phyloP scores from a whole-genome alignment of 2,329 filamentous ascomycete genomes.

The Pseudogymnoascus sp. region DNA sequence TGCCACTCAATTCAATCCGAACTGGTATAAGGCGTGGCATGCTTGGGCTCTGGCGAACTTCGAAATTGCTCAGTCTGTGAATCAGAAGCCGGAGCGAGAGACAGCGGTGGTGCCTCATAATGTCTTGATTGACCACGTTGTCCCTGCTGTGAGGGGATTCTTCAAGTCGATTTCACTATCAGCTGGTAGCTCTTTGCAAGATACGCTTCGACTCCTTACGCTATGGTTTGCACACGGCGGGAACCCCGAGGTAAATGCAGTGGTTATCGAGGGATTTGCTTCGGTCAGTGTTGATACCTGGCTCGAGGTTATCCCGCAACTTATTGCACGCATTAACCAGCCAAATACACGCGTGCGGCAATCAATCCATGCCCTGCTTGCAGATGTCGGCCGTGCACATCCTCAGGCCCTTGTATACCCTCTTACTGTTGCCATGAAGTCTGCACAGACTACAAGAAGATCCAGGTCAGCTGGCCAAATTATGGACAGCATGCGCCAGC shows the following conservation, averaged over 20 bases:
- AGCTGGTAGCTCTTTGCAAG: slow-evolving; percentile 85
- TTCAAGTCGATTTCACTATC: slow-evolving; percentile 95
- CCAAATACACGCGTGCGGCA: slow-evolving; percentile 82
- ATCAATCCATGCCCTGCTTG: slow-evolving; percentile 85
- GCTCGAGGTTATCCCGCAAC: slow-evolving; percentile 95
- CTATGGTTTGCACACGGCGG: slow-evolving; percentile 95
- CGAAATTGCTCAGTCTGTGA: slow-evolving; percentile 81
- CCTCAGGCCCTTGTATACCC: slow-evolving; percentile 96
- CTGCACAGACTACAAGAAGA: slow-evolving; percentile 69
- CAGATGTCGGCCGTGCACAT: slow-evolving; percentile 88
- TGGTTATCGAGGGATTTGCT: slow-evolving; percentile 83
- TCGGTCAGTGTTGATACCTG: slow-evolving; percentile 95
- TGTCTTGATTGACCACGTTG: slow-evolving; percentile 77
- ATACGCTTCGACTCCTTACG: slow-evolving; percentile 85
- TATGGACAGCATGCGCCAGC: slow-evolving; percentile 96
- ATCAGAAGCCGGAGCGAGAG: slow-evolving; percentile 29
- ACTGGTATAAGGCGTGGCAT: slow-evolving; percentile 99
- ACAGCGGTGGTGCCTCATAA: slow-evolving; percentile 48
- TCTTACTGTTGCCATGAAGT: slow-evolving; percentile 96
- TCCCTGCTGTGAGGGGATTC: slow-evolving; percentile 91
- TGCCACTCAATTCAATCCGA: slow-evolving; percentile 87
- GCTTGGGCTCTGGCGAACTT: slow-evolving; percentile 98
- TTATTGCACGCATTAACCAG: slow-evolving; percentile 96
- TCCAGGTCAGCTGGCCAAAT: slow-evolving; percentile 86
- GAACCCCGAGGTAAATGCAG: slow-evolving; percentile 76